phyloP scores from a whole-genome alignment of 2,329 filamentous ascomycete genomes.

The Hypoxylon sp. region DNA sequence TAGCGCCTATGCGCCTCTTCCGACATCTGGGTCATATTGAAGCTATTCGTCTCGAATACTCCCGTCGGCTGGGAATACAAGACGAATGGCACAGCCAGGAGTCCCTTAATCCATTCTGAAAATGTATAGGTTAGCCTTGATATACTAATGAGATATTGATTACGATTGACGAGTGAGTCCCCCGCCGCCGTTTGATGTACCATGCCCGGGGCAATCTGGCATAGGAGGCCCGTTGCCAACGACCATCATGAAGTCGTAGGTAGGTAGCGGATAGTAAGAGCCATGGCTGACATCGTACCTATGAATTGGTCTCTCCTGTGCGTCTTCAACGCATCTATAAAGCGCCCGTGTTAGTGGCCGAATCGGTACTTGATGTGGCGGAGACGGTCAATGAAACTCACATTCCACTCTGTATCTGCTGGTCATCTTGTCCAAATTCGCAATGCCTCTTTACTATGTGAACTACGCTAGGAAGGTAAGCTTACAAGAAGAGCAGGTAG shows the following conservation, averaged over 20 bases:
- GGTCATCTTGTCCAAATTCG: conserved; percentile 62
- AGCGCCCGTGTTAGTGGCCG: conserved; percentile 37
- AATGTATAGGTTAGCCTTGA: conserved; percentile 31
- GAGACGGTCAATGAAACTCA: conserved; percentile 57
- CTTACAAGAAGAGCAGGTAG: conserved; percentile 9
- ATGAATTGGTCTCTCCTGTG: conserved; percentile 93
- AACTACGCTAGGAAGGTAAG: not conserved
- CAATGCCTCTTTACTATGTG: not conserved
- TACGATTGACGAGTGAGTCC: conserved; percentile 16
- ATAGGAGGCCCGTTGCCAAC: not conserved
- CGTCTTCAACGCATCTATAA: conserved; percentile 75
- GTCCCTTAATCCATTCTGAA: conserved; percentile 93
- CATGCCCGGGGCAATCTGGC: conserved; percentile 23
- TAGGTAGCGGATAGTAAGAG: conserved; percentile 9
- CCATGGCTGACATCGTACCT: conserved; percentile 58
- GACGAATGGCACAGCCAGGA: conserved; percentile 95
- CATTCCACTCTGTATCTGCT: conserved; percentile 79
- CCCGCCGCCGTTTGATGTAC: conserved; percentile 4
- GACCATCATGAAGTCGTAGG: not conserved
- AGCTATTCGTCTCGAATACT: conserved; percentile 77
- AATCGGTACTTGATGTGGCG: conserved; percentile 13
- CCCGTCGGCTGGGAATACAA: conserved; percentile 95
- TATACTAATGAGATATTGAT: not conserved
- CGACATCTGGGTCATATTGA: conserved; percentile 77
- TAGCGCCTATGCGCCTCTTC: conserved; percentile 87